Base-by-base conservation (phyloP, 2,329 filamentous ascomycete genomes). In the Kalaharituber pfeilii region DNA sequence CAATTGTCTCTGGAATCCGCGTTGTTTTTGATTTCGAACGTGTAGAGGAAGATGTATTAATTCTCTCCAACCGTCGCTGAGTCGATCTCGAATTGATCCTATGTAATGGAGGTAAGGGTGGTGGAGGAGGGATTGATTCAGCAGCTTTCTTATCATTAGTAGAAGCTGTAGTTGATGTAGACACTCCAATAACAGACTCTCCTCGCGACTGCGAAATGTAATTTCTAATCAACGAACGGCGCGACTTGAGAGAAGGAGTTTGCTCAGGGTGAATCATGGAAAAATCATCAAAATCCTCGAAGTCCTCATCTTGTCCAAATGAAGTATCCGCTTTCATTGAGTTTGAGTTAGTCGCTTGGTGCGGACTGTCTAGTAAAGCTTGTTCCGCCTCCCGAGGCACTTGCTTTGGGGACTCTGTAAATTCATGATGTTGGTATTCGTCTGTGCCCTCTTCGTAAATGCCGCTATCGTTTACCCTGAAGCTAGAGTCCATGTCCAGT, bases 401-500 rank as follows among this genome's bases (percentile, higher is more conserved):
- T 11, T 50, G n/a, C 15, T 6, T 11, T 3, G 24, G 50, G 30
- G 58, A 50, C 11, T 51, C 15, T 15, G 5, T 22, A 20, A 13
- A 5, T 36, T 36, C 9, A 36, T 9, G 30, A 36, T 36, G 30
- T 24, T 47, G 42, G 15, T 47, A 22, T 25, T 47, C 42, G 13
- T 13, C 15, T 20, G 9, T 24, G 11, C 25, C 42, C n/a, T 47
- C 42, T 5, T 47, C 6, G 3, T 47, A 15, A 22, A 47, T 20
- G 5, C 24, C 24, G n/a, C 3, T 22, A 15, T 47, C 49, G 33
- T 61, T 57, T 18, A 47, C 51, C 25, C 28, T 55, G 28, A 60
- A 60, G 20, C 57, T 60, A n/a, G 57, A 59, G 47, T 60, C 59
- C 22, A 61, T 42, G 50, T 61, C 58, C 54, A 57, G 18, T 22